Evolutionary conservation across 2,329 filamentous ascomycete species (phyloP), one percentile per base, ranked within the genome.

Genomic region (Trichoderma koningiopsis): DNA sequence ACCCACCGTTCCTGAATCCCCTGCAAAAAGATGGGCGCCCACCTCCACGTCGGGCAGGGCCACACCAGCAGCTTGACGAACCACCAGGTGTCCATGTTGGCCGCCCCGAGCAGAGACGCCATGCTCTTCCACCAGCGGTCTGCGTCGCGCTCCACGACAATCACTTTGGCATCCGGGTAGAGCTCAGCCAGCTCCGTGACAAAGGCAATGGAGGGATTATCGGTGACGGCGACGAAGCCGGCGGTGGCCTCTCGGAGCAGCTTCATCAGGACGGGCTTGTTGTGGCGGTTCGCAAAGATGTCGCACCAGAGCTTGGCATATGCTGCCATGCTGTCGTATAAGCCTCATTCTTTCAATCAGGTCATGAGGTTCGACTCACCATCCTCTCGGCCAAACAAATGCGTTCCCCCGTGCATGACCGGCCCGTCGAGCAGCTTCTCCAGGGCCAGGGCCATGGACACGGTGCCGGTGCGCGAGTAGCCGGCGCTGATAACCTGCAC

Each of bases 91-190:
- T 49, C 43, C 7, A 56, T 16, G 65, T 19, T 43, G 19, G 43
- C 56, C 37, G 61, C 22, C 43, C 37, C 52, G 0, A 53, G 37
- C 40, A 55, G 68, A 13, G 71, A 55, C 67, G 70, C 53, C 71
- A 76, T 74, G 68, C 79, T 81, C 68, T 75, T 72, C 71, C 76
- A 77, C 80, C 80, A 82, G 40, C 75, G 74, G 16, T 76, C 75
- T 4, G 76, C 77, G 63, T 82, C 79, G 19, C 80, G 76, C 6
- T 74, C 76, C 3, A 81, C 79, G 69, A 80, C 78, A 22, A 86
- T 80, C 4, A 86, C 83, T 67, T 81, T 81, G 14, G 83, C 83
- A 33, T 85, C 78, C 0, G 84, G 84, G 70, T 85, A 86, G 10
- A 85, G 71, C 67, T 82, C 79, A 69, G 85, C 73, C 43, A 86